Evolutionary conservation across 331 rosid genomes (phyloP).

Genomic region (Malus hybrid): DNA sequence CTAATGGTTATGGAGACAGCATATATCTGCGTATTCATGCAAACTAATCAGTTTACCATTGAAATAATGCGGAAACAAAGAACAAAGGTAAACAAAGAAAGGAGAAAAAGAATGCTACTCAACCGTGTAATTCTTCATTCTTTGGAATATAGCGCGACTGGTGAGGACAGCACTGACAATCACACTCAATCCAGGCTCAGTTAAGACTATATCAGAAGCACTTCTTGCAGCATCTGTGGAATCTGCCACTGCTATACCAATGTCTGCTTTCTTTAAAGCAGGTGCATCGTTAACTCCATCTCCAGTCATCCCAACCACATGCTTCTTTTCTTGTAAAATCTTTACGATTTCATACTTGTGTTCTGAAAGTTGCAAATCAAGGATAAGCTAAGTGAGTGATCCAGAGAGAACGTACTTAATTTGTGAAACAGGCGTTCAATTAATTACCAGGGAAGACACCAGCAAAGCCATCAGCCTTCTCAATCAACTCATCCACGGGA

Average conservation of each 20-base stretch:
- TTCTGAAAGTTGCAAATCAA: conserved; percentile 32
- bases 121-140: conserved; percentile 91
- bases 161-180: conserved; percentile 76
- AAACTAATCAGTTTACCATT: conserved; percentile 12
- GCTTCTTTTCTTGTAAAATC: conserved; percentile 58
- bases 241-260: conserved; percentile 76
- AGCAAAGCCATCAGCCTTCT: conserved; percentile 88
- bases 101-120: conserved; percentile 20
- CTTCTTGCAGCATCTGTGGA: conserved; percentile 77
- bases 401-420: background rate
- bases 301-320: conserved; percentile 77
- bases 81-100: background rate
- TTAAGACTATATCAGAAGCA: conserved; percentile 69
- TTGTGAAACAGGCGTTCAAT: background rate
- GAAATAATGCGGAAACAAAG: conserved; percentile 3
- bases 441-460: conserved; percentile 80
- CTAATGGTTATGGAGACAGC: conserved; percentile 78
- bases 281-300: conserved; percentile 80
- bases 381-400: background rate
- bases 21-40: conserved; percentile 43
- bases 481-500: conserved; percentile 73
- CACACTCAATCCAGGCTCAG: conserved; percentile 79
- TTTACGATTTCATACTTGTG: conserved; percentile 64
- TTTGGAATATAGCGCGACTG: conserved; percentile 80
- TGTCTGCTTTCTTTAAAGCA: conserved; percentile 72